A percentile compares a stretch with the other conserved stretches of the same genome.
Conservation (phyloP, 164 flowering plant species). For the Vitis cinerea region DNA sequence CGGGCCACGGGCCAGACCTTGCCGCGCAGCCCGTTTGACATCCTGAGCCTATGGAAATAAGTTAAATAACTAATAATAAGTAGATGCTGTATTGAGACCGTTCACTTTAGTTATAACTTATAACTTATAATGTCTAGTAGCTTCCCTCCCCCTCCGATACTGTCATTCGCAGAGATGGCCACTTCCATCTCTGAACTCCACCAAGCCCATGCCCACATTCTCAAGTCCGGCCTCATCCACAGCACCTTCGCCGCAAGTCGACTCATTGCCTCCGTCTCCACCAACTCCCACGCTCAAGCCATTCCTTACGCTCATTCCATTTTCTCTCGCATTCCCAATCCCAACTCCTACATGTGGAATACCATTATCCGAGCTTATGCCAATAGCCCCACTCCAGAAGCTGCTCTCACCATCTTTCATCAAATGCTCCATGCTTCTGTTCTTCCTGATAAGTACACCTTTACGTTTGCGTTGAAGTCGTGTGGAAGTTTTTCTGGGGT, state of each 20-base stretch:
- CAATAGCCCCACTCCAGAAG: conserved; percentile 23
- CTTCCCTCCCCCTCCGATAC: conserved; percentile 15
- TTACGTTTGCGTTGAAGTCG: conserved; percentile 36
- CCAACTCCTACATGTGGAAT: conserved; percentile 32
- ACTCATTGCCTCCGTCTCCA: conserved; percentile 22
- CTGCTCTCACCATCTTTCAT: conserved; percentile 21
- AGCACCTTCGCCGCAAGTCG: conserved; percentile 26
- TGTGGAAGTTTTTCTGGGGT: conserved; percentile 22
- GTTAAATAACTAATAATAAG: too few species aligned
- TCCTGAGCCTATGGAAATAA: too few species aligned
- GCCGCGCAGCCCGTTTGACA: too few species aligned
- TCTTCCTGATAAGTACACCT: conserved; percentile 33
- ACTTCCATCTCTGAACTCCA: conserved; percentile 26
- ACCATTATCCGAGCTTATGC: conserved; percentile 44
- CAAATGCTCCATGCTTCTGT: conserved; percentile 25
- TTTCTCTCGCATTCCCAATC: conserved; percentile 20
- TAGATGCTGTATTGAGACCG: too few species aligned
- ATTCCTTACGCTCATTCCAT: conserved; percentile 33
- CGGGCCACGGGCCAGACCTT: too few species aligned
- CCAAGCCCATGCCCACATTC: conserved; percentile 33
- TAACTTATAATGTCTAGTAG: background rate
- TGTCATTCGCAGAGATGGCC: conserved; percentile 25
- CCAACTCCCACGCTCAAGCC: conserved; percentile 8
- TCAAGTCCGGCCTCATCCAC: conserved; percentile 31
- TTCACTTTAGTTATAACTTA: too few species aligned